Conservation (phyloP, 2,329 filamentous ascomycete genomes). For the Penicillium psychrosexuale region DNA sequence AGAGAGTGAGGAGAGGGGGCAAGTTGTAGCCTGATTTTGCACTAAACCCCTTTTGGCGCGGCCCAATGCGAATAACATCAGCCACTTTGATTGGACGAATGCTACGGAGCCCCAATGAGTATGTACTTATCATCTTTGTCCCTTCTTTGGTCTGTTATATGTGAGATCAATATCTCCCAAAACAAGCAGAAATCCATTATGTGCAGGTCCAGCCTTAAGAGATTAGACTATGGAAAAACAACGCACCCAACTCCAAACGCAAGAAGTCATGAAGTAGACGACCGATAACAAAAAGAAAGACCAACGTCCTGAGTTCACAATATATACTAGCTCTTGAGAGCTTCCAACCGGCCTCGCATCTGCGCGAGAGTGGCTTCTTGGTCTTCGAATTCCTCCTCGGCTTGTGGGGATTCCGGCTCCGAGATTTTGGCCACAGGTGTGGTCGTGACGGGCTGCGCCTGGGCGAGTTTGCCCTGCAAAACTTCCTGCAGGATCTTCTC, state of each 20-base stretch:
- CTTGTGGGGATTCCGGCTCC: conserved; percentile 41
- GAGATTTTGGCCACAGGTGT: conserved; percentile 46
- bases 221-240: conserved; percentile 14
- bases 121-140: neutral
- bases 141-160: neutral
- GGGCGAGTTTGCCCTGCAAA: conserved; percentile 74
- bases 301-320: neutral
- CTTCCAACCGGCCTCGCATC: conserved; percentile 89
- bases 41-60: neutral
- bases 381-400: conserved; percentile 74
- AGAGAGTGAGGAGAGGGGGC: conserved; percentile 1
- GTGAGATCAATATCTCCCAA: no score
- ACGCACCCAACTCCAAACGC: conserved; percentile 14
- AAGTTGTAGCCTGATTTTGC: neutral
- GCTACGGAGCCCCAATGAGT: neutral
- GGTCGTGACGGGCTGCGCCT: conserved; percentile 54
- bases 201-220: conserved; percentile 25
- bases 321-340: conserved; percentile 72
- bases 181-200: conserved; percentile 9
- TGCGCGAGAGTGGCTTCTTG: conserved; percentile 87
- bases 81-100: neutral
- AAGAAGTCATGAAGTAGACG: conserved; percentile 4
- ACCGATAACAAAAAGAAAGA: neutral
- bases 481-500: conserved; percentile 92
- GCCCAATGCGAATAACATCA: neutral